Evolutionary conservation across 495 filamentous ascomycete species (phyloP), one percentile per base, ranked within the genome.

Genomic region (Penicillium goetzii): DNA sequence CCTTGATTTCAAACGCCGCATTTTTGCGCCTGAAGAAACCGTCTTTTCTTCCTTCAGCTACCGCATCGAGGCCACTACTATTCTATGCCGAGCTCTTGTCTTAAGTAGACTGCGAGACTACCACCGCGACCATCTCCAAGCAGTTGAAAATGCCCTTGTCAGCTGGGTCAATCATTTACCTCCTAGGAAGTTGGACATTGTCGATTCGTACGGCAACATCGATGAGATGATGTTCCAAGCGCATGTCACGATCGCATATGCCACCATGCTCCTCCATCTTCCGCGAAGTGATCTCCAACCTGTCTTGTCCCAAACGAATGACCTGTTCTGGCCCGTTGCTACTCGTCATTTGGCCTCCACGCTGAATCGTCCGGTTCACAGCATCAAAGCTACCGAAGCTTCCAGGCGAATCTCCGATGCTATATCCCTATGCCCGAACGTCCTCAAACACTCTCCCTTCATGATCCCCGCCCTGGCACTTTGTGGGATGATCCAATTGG

Each of bases 171-270:
- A 81, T 62, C 77, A 80, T 57, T 61, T 81, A 8, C 78, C 78
- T 0, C 57, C 74, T 11, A 72, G 69, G 49, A 81, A 81, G 47
- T 60, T 75, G 25, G 78, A 80, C 45, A 74, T 81, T 40, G 74
- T 81, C n/a, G 77, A 81, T 59, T 69, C 69, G 21, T 80, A 80
- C 52, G 78, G 78, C 8, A 76, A 74, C 41, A 74, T 81, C 17
- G 79, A 81, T 43, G 79, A 81, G 57, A 81, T 81, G 74, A 70
- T 81, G 62, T 79, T 81, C 45, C 78, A 80, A 52, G 78, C 79
- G 9, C 79, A 81, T 30, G 60, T 73, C 26, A 78, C 72, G 1
- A 77, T 81, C 30, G 65, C 70, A 21, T 76, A 78, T 63, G 79
- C 79, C 8, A 68, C 75, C 0, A 80, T 81, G 73, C 67, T 80